Conservation (phyloP, 2,329 filamentous ascomycete genomes). For the Tolypocladium pustulatum region DNA sequence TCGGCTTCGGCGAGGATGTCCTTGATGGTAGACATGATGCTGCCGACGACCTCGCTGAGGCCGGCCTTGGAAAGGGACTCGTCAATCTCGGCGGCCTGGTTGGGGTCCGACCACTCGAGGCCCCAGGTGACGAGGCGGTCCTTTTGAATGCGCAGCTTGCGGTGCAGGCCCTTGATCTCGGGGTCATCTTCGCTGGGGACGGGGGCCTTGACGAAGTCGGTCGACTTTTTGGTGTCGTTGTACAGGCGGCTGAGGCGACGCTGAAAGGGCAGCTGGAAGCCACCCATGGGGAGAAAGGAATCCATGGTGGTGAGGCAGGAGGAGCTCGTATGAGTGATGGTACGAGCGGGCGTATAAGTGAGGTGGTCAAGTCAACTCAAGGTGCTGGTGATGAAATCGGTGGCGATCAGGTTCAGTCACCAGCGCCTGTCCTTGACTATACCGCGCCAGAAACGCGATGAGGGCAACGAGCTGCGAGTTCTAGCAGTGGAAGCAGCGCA, state of each 20-base stretch:
- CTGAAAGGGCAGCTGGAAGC: constrained; percentile 47
- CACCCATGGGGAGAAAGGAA: constrained; percentile 37
- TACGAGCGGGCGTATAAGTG: background rate
- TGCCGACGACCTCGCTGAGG: constrained; percentile 65
- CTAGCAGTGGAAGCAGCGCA: background rate
- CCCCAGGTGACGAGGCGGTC: constrained; percentile 72
- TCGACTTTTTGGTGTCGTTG: constrained; percentile 71
- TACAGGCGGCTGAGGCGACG: constrained; percentile 62
- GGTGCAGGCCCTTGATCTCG: constrained; percentile 61
- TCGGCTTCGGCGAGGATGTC: constrained; percentile 70
- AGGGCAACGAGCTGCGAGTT: background rate
- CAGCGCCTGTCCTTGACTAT: background rate
- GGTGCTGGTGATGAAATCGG: background rate
- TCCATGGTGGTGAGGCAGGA: constrained; percentile 28
- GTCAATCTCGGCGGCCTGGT: constrained; percentile 59
- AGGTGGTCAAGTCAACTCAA: background rate
- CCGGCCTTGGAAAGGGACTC: constrained; percentile 62
- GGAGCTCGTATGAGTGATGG: background rate
- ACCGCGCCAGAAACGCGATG: background rate
- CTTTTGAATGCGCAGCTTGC: constrained; percentile 70
- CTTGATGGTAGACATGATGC: constrained; percentile 71
- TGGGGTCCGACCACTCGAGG: constrained; percentile 68
- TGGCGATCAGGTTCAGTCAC: background rate
- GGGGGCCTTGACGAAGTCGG: constrained; percentile 59
- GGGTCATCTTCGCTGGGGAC: constrained; percentile 54